Conservation (phyloP, 306 rosid species). For the Abrus precatorius region DNA sequence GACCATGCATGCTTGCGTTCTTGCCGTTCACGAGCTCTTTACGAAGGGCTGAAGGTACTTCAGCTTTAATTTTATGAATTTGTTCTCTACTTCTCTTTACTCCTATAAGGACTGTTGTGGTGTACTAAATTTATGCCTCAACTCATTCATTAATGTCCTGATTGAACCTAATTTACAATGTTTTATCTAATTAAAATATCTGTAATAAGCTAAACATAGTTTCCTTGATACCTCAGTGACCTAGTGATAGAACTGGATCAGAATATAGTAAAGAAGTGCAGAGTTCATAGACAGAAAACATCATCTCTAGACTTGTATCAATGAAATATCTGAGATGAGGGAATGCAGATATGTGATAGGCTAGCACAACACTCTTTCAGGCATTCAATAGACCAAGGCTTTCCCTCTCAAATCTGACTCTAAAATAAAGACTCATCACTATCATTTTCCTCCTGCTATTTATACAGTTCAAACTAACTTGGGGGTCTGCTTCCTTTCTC, state of each 20-base stretch:
- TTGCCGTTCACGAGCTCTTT: slow-evolving; percentile 98
- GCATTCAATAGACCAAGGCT: neutral
- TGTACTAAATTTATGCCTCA: slow-evolving; percentile 26
- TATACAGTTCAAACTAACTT: neutral
- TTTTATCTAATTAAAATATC: neutral
- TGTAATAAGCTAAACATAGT: neutral
- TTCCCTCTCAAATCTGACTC: neutral
- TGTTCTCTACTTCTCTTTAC: slow-evolving; percentile 9
- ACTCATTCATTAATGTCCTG: neutral
- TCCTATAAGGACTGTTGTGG: neutral
- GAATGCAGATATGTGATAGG: neutral
- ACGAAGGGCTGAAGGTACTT: slow-evolving; percentile 94
- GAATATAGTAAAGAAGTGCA: neutral
- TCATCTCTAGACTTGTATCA: neutral
- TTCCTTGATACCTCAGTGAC: neutral
- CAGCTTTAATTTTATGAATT: slow-evolving; percentile 32
- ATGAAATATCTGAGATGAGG: neutral
- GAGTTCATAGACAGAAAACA: neutral
- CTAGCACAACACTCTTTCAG: neutral
- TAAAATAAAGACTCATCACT: neutral
- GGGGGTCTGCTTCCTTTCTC: neutral
- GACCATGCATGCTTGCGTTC: slow-evolving; percentile 95
- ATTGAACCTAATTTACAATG: neutral
- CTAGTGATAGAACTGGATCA: neutral
- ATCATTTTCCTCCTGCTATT: neutral